These are phyloP conservation scores for Reutealis trisperma DNA, from an alignment of 345 rosid genomes.

Conservation along the genomic window DNA sequence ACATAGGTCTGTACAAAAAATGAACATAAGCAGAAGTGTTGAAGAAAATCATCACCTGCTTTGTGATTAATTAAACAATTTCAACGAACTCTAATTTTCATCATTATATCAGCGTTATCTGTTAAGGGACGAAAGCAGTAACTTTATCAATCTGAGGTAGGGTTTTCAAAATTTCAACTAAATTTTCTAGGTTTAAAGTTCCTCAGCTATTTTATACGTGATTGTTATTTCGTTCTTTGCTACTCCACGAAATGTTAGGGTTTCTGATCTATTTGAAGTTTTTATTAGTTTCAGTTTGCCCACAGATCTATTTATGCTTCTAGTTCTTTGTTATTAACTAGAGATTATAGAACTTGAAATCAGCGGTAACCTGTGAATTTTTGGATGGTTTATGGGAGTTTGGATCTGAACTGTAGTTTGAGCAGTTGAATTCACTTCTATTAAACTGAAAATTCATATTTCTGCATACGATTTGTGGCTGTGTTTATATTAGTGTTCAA, in stretches of 20 bases:
- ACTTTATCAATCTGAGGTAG: slow-evolving; percentile 10
- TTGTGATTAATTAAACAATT: not conserved
- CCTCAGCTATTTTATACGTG: not conserved
- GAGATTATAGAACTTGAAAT: not conserved
- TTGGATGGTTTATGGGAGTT: not conserved
- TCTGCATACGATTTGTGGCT: not conserved
- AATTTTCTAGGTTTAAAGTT: not conserved
- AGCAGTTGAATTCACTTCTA: not conserved
- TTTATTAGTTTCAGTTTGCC: not conserved
- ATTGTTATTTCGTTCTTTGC: not conserved
- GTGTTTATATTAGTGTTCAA: not conserved
- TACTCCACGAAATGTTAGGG: not conserved
- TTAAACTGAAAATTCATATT: not conserved
- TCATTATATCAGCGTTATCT: not conserved
- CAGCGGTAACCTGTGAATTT: not conserved
- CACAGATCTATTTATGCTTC: not conserved
- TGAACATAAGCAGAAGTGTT: not conserved
- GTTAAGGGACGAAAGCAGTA: not conserved
- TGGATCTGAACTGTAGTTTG: not conserved
- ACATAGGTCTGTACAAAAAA: not conserved
- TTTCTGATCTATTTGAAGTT: not conserved
- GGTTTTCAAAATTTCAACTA: not conserved
- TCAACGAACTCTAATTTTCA: not conserved
- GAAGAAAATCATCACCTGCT: not conserved
- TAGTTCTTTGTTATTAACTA: not conserved